These are phyloP conservation scores for Penicillium canescens DNA, from an alignment of 495 filamentous ascomycete species.

Conservation along the genomic window DNA sequence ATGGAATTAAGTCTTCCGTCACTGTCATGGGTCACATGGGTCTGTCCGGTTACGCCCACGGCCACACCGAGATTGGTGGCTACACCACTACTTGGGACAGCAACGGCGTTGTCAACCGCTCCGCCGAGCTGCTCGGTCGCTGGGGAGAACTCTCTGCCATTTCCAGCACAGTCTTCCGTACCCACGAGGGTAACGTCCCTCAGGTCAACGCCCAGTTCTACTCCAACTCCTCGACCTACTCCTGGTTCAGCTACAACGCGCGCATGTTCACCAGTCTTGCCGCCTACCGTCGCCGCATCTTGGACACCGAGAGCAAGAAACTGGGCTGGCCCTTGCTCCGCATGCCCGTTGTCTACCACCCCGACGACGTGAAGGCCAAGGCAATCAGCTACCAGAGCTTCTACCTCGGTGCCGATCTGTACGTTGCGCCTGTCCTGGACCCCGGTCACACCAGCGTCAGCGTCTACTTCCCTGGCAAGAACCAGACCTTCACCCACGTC, in stretches of 20 bases:
- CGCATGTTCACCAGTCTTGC: conserved; percentile 26
- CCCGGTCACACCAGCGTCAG: conserved; percentile 14
- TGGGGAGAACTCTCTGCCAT: conserved; percentile 27
- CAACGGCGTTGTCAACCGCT: conserved; percentile 20
- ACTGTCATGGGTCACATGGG: conserved; percentile 29
- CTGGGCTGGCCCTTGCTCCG: conserved; percentile 25
- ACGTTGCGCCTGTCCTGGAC: conserved; percentile 26
- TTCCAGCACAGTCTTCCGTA: conserved; percentile 23
- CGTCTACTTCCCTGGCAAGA: conserved; percentile 23
- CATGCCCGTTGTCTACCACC: conserved; percentile 28
- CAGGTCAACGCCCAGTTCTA: conserved; percentile 26
- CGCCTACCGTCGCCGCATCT: conserved; percentile 18
- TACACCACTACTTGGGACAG: conserved; percentile 25
- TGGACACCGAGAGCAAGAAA: conserved; percentile 25
- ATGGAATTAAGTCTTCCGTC: conserved; percentile 27
- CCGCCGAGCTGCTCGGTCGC: conserved; percentile 24
- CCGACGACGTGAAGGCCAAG: conserved; percentile 19
- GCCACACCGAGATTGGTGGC: conserved; percentile 24
- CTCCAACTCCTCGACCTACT: conserved; percentile 20
- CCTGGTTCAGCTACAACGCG: conserved; percentile 24
- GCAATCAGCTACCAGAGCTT: conserved; percentile 28
- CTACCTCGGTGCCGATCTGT: conserved; percentile 23
- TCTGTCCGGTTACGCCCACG: conserved; percentile 25
- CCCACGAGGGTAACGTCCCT: conserved; percentile 28
- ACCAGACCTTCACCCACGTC: conserved; percentile 21